Conservation (phyloP, 805 yeast species). For the Myxozyma vanderwaltii region DNA sequence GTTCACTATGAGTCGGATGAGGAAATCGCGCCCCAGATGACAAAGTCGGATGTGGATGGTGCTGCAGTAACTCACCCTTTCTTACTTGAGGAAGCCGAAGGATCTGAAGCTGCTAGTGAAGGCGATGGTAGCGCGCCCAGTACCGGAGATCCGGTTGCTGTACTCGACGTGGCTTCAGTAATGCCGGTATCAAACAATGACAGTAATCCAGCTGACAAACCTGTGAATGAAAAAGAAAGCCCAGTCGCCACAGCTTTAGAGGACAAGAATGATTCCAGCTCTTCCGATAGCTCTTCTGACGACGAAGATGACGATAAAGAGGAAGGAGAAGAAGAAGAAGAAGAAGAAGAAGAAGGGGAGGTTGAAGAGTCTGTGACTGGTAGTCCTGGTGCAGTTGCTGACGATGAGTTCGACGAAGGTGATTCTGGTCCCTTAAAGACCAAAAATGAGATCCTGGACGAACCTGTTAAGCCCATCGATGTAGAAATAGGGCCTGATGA, state of each 20-base stretch:
- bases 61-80: slow-evolving; percentile 5
- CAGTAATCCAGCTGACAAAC: not conserved
- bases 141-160: not conserved
- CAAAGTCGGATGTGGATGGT: not conserved
- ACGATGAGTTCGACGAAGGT: slow-evolving; percentile 35
- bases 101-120: slow-evolving; percentile 1
- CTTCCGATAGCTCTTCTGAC: not conserved
- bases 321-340: slow-evolving; percentile 8
- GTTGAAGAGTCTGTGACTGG: not conserved
- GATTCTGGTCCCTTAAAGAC: slow-evolving; percentile 70
- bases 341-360: slow-evolving; percentile 3
- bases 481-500: slow-evolving; percentile 61
- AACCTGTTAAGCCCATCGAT: slow-evolving; percentile 62
- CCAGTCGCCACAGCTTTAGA: not conserved
- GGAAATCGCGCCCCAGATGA: not conserved
- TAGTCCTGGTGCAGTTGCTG: slow-evolving; percentile 25
- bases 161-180: not conserved
- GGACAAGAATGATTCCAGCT: not conserved
- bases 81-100: slow-evolving; percentile 1
- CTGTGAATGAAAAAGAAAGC: not conserved
- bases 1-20: not conserved
- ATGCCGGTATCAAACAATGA: not conserved
- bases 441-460: slow-evolving; percentile 73
- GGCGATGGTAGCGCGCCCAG: not conserved
- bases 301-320: slow-evolving; percentile 28